Base-by-base conservation (phyloP, 371 early-diverging fungal genomes). In the Blyttiomyces sp. region DNA sequence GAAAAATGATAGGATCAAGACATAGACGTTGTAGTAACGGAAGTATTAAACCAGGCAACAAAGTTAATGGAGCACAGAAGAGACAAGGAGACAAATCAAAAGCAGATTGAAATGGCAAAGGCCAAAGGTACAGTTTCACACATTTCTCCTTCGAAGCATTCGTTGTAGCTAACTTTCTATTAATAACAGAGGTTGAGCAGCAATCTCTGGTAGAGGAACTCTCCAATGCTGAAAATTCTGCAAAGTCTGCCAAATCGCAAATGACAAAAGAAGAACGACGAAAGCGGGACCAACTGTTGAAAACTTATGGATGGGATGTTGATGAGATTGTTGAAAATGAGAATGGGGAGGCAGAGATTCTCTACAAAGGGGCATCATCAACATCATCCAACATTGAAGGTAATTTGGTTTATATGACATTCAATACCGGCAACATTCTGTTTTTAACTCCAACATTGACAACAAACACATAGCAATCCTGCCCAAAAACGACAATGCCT, bases 291-390 rank as follows among this genome's bases (percentile, higher is more conserved):
- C 51, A 50, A 54, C 43, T 73, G 7, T 57, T 73, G 19, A 53
- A 56, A 17, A 43, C 62, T 57, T 74, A 74, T 48, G 74, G 61
- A 4, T 74, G 64, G 53, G 74, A 74, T 16, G 33, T 59, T 6
- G 74, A 71, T 46, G 71, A 74, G 21, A 69, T 59, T 19, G 73
- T 73, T 19, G 82, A 81, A 32, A 69, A 56, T 7, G 75, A 50
- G 24, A 61, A 74, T 2, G 79, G 72, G 24, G 81, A 74, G 69
- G 70, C 54, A 7, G 70, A 74, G 54, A 45, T 66, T 31, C 33
- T 70, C 13, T 70, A 67, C 24, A 44, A 52, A 0, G 59, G 39
- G 4, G 21, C 16, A 28, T 9, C 23, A 5, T 27, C 43, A 19
- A 39, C 39, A n/a, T 11, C 39, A 39, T 13, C 39, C 11, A 39